Evolutionary conservation across 495 filamentous ascomycete species (phyloP).

Genomic region (Schizothecium vesticola): DNA sequence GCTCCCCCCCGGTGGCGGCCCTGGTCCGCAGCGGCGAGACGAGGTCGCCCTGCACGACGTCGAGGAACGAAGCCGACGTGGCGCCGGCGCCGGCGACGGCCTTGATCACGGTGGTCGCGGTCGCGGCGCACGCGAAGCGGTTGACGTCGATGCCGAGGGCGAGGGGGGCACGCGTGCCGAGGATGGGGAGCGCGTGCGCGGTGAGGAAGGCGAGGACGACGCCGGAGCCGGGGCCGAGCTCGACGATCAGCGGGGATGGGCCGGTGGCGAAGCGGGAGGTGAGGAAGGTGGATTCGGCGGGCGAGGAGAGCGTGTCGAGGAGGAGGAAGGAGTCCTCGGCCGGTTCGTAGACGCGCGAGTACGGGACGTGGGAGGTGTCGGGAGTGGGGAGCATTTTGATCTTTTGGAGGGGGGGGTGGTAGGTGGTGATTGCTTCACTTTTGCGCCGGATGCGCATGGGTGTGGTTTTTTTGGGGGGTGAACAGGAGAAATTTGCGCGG

Average conservation of each 20-base stretch:
- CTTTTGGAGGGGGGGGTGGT: slow-evolving; percentile 1
- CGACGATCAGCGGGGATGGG: slow-evolving; percentile 61
- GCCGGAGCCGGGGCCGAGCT: slow-evolving; percentile 86
- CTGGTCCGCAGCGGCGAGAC: slow-evolving; percentile 48
- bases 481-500: not conserved
- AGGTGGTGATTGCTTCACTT: slow-evolving; percentile 27
- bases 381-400: slow-evolving; percentile 80
- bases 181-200: slow-evolving; percentile 64
- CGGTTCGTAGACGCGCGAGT: slow-evolving; percentile 83
- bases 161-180: slow-evolving; percentile 65
- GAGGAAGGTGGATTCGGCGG: slow-evolving; percentile 67
- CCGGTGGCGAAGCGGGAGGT: slow-evolving; percentile 52
- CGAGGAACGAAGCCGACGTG: slow-evolving; percentile 46
- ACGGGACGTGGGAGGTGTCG: slow-evolving; percentile 81
- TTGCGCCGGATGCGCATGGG: slow-evolving; percentile 10
- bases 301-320: slow-evolving; percentile 81
- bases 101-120: slow-evolving; percentile 52
- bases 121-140: slow-evolving; percentile 67
- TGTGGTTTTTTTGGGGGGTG: not conserved
- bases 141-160: slow-evolving; percentile 79
- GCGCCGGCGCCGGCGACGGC: slow-evolving; percentile 37
- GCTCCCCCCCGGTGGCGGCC: too few species aligned
- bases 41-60: slow-evolving; percentile 62
- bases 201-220: slow-evolving; percentile 82
- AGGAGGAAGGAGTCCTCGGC: slow-evolving; percentile 94